Evolutionary conservation across 371 early-diverging fungal species (phyloP).

Genomic region (Mucor racemosus): DNA sequence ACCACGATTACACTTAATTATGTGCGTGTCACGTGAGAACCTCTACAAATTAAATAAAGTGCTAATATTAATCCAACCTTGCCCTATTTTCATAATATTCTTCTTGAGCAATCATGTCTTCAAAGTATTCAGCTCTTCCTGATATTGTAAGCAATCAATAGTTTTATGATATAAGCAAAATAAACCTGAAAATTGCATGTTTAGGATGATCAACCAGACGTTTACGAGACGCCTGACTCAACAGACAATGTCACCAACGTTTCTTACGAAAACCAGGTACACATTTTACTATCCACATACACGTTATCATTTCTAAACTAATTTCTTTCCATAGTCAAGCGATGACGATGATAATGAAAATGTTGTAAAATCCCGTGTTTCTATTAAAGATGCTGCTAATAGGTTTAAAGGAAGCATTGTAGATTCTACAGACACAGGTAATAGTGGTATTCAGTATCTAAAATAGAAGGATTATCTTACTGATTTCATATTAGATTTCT

Average conservation of each 20-base stretch:
- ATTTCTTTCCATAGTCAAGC: conserved; percentile 37
- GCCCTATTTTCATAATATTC: not conserved
- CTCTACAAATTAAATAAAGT: conserved; percentile 1
- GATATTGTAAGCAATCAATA: conserved; percentile 59
- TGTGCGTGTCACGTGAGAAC: not conserved
- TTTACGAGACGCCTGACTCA: conserved; percentile 84
- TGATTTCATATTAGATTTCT: conserved; percentile 52
- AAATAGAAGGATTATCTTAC: not conserved
- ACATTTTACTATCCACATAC: not conserved
- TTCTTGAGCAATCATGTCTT: conserved; percentile 40
- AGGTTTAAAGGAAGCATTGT: conserved; percentile 59
- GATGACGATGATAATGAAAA: conserved; percentile 63
- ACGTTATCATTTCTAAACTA: not conserved
- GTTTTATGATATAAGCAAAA: conserved; percentile 34
- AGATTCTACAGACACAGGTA: conserved; percentile 55
- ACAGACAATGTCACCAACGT: conserved; percentile 47
- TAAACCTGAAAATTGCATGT: not conserved
- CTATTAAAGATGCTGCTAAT: conserved; percentile 62
- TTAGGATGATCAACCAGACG: conserved; percentile 83
- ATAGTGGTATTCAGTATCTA: not conserved
- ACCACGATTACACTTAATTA: not conserved
- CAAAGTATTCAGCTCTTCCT: conserved; percentile 72
- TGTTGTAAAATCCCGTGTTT: conserved; percentile 59
- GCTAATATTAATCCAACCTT: not conserved
- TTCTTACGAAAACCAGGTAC: conserved; percentile 66